These are phyloP conservation scores for Rhododendron williamsianum DNA, from an alignment of 148 eudicot species.

Conservation along the genomic window DNA sequence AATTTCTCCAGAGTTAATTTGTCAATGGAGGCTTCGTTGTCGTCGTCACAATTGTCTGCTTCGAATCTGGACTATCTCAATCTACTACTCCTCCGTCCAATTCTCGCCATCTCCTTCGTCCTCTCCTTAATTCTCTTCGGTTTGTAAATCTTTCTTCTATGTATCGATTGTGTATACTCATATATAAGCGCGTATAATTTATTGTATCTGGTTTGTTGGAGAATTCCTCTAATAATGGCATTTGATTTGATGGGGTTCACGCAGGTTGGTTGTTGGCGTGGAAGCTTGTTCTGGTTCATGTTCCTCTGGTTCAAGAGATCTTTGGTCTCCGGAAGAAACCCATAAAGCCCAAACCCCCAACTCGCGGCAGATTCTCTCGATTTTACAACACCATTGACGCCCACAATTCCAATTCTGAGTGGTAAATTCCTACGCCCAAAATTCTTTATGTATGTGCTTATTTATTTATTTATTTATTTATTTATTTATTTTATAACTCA, in stretches of 20 bases:
- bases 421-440: conserved; percentile 2
- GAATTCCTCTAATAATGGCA: not conserved
- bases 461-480: too few species aligned
- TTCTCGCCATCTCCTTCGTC: conserved; percentile 46
- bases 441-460: not conserved
- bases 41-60: conserved; percentile 11
- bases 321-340: conserved; percentile 67
- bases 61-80: conserved; percentile 35
- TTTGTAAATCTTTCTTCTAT: conserved; percentile 10
- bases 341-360: conserved; percentile 44
- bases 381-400: conserved; percentile 31
- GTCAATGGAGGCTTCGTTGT: conserved; percentile 8
- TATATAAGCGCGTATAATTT: not conserved
- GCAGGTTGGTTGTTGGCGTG: conserved; percentile 81
- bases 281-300: conserved; percentile 80
- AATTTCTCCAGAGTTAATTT: not conserved
- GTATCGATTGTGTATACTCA: not conserved
- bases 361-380: conserved; percentile 37
- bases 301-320: conserved; percentile 81
- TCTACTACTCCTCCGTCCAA: conserved; percentile 53
- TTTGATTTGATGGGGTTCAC: not conserved
- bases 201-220: conserved; percentile 3
- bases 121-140: conserved; percentile 52
- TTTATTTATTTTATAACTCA: too few species aligned
- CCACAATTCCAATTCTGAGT: conserved; percentile 1